A percentile compares a stretch with the other conserved stretches of the same genome.
Evolutionary conservation across 2,329 filamentous ascomycete species (phyloP).

Genomic region (Fusarium avenaceum): DNA sequence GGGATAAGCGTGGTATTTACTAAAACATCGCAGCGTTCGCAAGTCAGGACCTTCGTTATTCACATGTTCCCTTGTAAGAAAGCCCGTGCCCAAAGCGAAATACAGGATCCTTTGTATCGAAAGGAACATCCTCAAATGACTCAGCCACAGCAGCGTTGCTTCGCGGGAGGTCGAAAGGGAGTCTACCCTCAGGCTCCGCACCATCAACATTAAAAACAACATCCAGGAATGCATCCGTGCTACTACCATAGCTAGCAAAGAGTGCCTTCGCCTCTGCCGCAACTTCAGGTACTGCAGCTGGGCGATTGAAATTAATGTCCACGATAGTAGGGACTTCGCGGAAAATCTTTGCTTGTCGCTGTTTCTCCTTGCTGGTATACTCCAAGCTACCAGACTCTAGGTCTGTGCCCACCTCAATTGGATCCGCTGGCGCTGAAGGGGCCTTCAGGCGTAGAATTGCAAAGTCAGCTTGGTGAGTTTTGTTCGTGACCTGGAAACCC

Average conservation of each 20-base stretch:
- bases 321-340: slow-evolving; percentile 56
- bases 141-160: slow-evolving; percentile 57
- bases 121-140: slow-evolving; percentile 44
- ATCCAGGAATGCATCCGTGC: slow-evolving; percentile 58
- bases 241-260: slow-evolving; percentile 57
- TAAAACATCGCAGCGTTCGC: no score
- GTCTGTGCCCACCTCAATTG: slow-evolving; percentile 40
- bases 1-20: no score
- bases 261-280: slow-evolving; percentile 55
- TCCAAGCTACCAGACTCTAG: slow-evolving; percentile 54
- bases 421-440: slow-evolving; percentile 41
- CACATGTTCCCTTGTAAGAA: no score
- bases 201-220: slow-evolving; percentile 55
- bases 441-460: slow-evolving; percentile 57
- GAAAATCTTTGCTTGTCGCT: slow-evolving; percentile 53
- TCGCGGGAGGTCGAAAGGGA: slow-evolving; percentile 53
- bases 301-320: slow-evolving; percentile 58
- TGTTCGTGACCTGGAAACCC: slow-evolving; percentile 51
- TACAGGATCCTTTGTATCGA: slow-evolving; percentile 44
- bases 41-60: no score
- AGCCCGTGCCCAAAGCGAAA: slow-evolving; percentile 43
- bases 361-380: slow-evolving; percentile 50
- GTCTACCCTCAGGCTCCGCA: slow-evolving; percentile 33
- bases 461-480: slow-evolving; percentile 56
- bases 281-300: slow-evolving; percentile 59